Base-by-base conservation (phyloP, 2,329 filamentous ascomycete species). In the Pseudofabraea citricarpa region DNA sequence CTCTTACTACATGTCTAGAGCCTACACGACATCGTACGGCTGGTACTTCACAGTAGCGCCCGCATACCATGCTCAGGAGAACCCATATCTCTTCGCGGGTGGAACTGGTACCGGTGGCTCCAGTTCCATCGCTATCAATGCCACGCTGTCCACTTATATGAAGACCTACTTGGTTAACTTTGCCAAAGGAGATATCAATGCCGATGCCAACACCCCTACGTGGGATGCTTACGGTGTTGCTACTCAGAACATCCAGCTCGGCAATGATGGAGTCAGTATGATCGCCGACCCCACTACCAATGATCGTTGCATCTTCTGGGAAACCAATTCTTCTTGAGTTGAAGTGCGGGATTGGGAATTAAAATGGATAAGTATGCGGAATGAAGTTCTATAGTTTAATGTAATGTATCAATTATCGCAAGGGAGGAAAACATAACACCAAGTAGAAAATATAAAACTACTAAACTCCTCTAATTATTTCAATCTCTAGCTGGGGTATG, bases 31-130 rank as follows among this genome's bases (percentile, higher is more conserved):
- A 20, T 20, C 23, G 4, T 41, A 41, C 26, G 39, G 26, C 5
- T 41, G 39, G 39, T 41, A 41, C 20, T 41, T 41, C n/a, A 27
- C 31, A n/a, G 39, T 41, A 6, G 8, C 39, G 9, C 39, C 39
- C 18, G 31, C 39, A 6, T 41, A 41, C 16, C 39, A 41, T 15
- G 39, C 39, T 9, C 39, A 41, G 18, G 39, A 41, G 21, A 41
- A 41, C 15, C 39, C 39, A 12, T 41, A 41, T 13, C 39, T 41
- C 20, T 41, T 41, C 24, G 39, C 29, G 9, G 39, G 26, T 8
- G 39, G 39, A n/a, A 41, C 39, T 22, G 39, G 39, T 2, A 41
- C 39, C 6, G 39, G 39, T 33, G 39, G 39, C 15, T 32, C 22
- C 6, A 19, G n/a, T 22, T 21, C 16, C 4, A 32, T 32, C 16